phyloP scores from a whole-genome alignment of 371 early-diverging fungal genomes.

The Rhizomucor miehei region DNA sequence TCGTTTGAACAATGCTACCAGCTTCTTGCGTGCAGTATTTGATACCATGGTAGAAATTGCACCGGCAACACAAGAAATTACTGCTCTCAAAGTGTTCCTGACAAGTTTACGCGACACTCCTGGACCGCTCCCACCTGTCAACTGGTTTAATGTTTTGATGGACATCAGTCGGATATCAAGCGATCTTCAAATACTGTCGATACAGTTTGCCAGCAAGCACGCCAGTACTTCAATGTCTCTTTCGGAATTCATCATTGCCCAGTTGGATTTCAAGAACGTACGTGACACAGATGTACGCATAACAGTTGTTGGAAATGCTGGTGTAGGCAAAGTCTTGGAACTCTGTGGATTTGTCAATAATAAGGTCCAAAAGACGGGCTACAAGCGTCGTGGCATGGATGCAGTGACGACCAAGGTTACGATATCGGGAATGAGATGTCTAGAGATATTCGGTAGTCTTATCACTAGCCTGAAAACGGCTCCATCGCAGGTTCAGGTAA shows the following conservation, averaged over 20 bases:
- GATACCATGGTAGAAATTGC: constrained; percentile 20
- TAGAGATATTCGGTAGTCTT: constrained; percentile 37
- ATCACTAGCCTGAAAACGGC: constrained; percentile 14
- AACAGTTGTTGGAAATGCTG: constrained; percentile 33
- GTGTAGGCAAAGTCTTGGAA: constrained; percentile 45
- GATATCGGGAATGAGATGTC: constrained; percentile 42
- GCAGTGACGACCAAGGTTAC: constrained; percentile 45
- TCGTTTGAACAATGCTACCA: constrained; percentile 47
- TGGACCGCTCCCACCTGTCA: constrained; percentile 57
- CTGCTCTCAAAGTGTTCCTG: constrained; percentile 14
- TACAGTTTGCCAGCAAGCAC: constrained; percentile 48
- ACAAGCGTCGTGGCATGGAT: constrained; percentile 53
- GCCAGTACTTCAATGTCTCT: constrained; percentile 54
- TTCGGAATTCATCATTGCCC: constrained; percentile 49
- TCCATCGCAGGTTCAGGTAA: constrained; percentile 10
- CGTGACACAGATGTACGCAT: not conserved
- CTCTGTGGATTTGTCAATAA: constrained; percentile 36
- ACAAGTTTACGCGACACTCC: constrained; percentile 28
- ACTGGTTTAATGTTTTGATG: constrained; percentile 50
- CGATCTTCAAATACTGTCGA: constrained; percentile 16
- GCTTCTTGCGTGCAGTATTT: constrained; percentile 53
- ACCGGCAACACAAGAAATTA: not conserved
- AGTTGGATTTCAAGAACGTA: constrained; percentile 16
- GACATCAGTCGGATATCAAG: constrained; percentile 30
- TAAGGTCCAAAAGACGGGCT: constrained; percentile 8